Conservation (phyloP, 306 rosid genomes). For the Castanea crenata region DNA sequence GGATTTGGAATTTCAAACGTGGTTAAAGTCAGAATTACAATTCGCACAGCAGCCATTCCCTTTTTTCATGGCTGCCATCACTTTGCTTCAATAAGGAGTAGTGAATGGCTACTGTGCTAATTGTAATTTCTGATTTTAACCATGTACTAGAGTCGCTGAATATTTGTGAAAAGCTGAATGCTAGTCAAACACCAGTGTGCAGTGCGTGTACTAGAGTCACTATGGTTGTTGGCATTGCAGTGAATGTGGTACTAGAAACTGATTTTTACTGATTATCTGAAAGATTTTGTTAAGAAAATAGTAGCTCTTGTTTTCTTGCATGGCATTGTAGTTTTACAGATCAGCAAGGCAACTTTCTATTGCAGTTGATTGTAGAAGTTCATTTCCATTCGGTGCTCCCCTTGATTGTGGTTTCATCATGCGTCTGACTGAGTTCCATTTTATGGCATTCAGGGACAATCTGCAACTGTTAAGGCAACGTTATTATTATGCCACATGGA, state of each 20-base stretch:
- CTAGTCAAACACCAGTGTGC: neutral
- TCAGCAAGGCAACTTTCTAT: neutral
- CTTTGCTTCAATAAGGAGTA: neutral
- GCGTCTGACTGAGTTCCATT: slow-evolving; percentile 19
- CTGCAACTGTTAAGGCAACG: slow-evolving; percentile 88
- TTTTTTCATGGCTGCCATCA: neutral
- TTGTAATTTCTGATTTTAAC: too few relatives aligned
- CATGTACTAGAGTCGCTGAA: too few relatives aligned
- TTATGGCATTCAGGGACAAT: slow-evolving; percentile 68
- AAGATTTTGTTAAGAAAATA: neutral
- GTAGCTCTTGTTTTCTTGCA: neutral
- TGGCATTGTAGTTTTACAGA: neutral
- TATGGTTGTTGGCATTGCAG: neutral
- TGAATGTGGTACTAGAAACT: neutral
- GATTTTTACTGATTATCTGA: neutral
- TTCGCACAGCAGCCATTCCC: neutral
- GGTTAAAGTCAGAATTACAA: neutral
- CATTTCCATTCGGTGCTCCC: neutral
- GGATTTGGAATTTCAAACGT: neutral
- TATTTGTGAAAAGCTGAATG: neutral
- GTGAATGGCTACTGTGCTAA: too few relatives aligned
- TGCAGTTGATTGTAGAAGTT: slow-evolving; percentile 12
- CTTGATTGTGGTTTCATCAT: slow-evolving; percentile 20
- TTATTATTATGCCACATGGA: slow-evolving; percentile 97
- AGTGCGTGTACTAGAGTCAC: neutral